Percentiles rank a stretch among this genome's conserved stretches.
These are phyloP conservation scores for Mortierella antarctica DNA, from an alignment of 192 early-diverging fungal genomes.

Conservation along the genomic window DNA sequence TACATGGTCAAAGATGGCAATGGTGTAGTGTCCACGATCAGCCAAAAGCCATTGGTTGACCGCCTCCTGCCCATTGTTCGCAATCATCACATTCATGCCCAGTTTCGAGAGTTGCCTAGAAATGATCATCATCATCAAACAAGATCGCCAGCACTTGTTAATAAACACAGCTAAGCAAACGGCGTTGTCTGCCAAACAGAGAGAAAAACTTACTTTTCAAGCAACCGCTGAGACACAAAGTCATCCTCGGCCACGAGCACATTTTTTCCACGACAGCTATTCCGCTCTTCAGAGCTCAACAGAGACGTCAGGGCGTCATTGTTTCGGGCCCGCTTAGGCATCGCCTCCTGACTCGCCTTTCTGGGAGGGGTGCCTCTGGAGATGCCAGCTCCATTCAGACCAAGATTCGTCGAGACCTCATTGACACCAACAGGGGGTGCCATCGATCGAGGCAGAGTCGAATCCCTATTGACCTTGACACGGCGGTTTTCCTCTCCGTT, in stretches of 20 bases:
- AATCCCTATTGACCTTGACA: neutral
- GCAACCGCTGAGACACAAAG: constrained; percentile 46
- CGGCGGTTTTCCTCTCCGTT: too few relatives aligned
- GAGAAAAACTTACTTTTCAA: constrained; percentile 31
- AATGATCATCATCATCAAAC: neutral
- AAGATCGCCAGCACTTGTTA: neutral
- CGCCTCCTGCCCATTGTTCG: constrained; percentile 49
- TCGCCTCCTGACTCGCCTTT: neutral
- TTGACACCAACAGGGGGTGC: neutral
- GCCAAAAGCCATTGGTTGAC: constrained; percentile 29
- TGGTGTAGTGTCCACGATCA: constrained; percentile 37
- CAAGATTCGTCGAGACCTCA: constrained; percentile 10
- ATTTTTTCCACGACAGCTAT: constrained; percentile 42
- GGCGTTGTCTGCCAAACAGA: too few relatives aligned
- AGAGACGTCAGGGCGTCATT: constrained; percentile 39
- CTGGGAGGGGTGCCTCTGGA: neutral
- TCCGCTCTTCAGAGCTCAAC: constrained; percentile 22
- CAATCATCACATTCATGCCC: constrained; percentile 50
- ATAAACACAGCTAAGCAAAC: too few relatives aligned
- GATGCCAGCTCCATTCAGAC: constrained; percentile 3
- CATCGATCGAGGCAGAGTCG: neutral
- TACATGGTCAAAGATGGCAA: constrained; percentile 54
- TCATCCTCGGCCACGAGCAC: constrained; percentile 50
- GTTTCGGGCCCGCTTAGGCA: constrained; percentile 36
- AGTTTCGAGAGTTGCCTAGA: constrained; percentile 46